Evolutionary conservation across 768 basidiomycete species (phyloP), one percentile per base, ranked within the genome.

Genomic region (Porpolomopsis calyptriformis): DNA sequence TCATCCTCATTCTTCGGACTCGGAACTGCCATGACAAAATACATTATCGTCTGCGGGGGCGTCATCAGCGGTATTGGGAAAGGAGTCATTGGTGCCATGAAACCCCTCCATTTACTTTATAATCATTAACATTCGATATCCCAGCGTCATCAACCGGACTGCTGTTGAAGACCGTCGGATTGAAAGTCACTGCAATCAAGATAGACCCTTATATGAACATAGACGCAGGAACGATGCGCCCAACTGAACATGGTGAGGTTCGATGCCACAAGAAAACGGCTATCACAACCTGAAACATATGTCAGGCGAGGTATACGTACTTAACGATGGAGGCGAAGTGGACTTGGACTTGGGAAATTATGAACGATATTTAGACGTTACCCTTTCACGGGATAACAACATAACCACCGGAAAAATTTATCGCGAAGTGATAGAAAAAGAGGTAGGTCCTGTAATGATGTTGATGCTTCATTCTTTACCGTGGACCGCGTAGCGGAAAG

Each of bases 191-290:
- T 6, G 88, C 94, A 9, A 97, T 99, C 74, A 99, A 99, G 69
- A 98, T 99, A 57, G 94, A 99, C 62, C 94, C 94, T 11, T 99
- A 99, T 57, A 98, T 99, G 94, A 99, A 99, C 68, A 97, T 99
- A 56, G 94, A 99, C 73, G 94, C 94, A 19, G 94, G 94, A 27
- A 98, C 94, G 16, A 99, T 99, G 94, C 75, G 90, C 41, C 94
- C 94, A 11, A 94, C 92, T 12, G 94, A 99, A 64, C 94, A 99
- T 61, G 94, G 93, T 89, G 62, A 73, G 81, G 52, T n/a, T 50
- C 41, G 38, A 25, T 7, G 23, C 23, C 5, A 22, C 27, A 22
- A 52, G 33, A 40, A 26, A 35, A 12, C 18, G 38, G 34, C 4
- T 43, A 33, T 19, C 9, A 31, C 38, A 37, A 14, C 46, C 24